phyloP scores from a whole-genome alignment of 225 moss, liverwort and hornwort species.

The Pleurozium schreberi region DNA sequence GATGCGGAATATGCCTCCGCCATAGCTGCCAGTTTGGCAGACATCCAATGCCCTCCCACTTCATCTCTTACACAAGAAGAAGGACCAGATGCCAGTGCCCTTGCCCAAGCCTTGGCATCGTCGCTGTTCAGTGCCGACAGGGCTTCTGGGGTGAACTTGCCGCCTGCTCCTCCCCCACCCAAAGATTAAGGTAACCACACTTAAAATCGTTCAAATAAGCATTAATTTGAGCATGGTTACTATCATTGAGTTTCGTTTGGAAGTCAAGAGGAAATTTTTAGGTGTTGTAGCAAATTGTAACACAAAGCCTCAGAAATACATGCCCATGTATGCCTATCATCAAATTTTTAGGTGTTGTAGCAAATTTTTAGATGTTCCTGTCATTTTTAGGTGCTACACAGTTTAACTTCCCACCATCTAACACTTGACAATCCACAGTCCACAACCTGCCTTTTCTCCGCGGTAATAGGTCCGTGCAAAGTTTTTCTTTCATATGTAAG shows the following conservation, averaged over 20 bases:
- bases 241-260: neutral
- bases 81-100: conserved; percentile 30
- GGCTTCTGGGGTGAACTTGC: conserved; percentile 24
- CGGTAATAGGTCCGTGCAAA: too few species aligned
- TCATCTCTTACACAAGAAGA: neutral
- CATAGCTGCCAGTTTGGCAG: conserved; percentile 37
- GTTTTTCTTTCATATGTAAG: neutral
- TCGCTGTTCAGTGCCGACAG: conserved; percentile 45
- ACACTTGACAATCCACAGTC: too few species aligned
- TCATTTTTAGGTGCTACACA: too few species aligned
- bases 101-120: conserved; percentile 45
- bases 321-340: too few species aligned
- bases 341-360: too few species aligned
- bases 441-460: too few species aligned
- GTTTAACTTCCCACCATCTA: too few species aligned
- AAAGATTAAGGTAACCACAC: conserved; percentile 2
- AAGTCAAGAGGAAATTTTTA: too few species aligned
- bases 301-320: too few species aligned
- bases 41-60: conserved; percentile 20
- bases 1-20: conserved; percentile 30
- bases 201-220: neutral
- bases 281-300: too few species aligned
- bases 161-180: conserved; percentile 25
- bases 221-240: neutral
- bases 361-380: too few species aligned